Evolutionary conservation across 208 protist species (phyloP).

Genomic region (Herpetomonas muscarum): DNA sequence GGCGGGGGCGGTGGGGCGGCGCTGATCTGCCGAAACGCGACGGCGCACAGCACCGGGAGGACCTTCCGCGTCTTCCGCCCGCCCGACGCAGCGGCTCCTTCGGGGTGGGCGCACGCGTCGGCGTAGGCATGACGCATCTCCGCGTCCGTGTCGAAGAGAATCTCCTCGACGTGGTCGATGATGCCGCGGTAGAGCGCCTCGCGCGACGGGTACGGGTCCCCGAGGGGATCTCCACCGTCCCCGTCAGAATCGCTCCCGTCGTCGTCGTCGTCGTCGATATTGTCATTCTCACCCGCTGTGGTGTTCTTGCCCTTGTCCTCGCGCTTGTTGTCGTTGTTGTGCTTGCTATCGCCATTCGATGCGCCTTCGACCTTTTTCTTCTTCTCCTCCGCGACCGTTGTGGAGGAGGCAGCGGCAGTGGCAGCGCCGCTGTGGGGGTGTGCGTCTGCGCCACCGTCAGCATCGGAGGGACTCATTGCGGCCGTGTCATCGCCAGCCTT

Average conservation of each 20-base stretch:
- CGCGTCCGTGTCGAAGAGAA: conserved; percentile 77
- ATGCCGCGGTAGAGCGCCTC: conserved; percentile 74
- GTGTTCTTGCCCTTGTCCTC: background rate
- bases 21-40: conserved; percentile 67
- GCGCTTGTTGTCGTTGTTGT: background rate
- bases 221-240: conserved; percentile 10
- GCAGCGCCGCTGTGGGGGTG: too few species aligned
- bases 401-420: too few species aligned
- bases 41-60: conserved; percentile 77
- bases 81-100: conserved; percentile 25
- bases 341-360: background rate
- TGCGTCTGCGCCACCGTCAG: background rate
- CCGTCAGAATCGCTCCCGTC: background rate
- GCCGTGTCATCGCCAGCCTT: background rate
- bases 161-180: conserved; percentile 72
- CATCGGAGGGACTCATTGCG: background rate
- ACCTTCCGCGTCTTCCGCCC: conserved; percentile 44
- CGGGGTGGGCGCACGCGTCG: conserved; percentile 22
- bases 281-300: background rate
- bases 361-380: background rate
- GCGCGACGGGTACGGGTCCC: conserved; percentile 61
- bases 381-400: background rate
- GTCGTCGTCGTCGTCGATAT: conserved; percentile 2
- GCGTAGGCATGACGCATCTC: conserved; percentile 74
- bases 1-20: conserved; percentile 12